Conservation (phyloP, 768 basidiomycete species). For the Boletus sp. region DNA sequence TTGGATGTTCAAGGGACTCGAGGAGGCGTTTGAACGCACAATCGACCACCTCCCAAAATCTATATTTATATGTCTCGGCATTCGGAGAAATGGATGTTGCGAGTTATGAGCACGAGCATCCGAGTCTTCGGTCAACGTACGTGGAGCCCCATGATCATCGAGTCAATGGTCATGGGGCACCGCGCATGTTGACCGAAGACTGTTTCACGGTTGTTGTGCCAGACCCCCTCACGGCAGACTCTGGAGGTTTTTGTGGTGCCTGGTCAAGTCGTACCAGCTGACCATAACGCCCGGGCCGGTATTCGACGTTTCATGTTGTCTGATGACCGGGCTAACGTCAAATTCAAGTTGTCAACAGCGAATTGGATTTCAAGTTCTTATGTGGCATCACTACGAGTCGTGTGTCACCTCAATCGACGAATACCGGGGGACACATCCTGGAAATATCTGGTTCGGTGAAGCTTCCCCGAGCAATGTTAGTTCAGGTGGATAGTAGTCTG, state of each 20-base stretch:
- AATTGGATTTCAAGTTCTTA: background rate
- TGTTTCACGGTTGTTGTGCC: background rate
- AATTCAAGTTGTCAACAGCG: background rate
- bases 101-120: background rate
- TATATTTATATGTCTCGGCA: slow-evolving; percentile 1
- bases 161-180: background rate
- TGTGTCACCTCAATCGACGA: background rate
- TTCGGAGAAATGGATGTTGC: background rate
- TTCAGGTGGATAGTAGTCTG: too few species aligned
- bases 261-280: too few species aligned
- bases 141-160: too few species aligned
- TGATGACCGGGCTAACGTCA: too few species aligned
- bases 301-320: too few species aligned
- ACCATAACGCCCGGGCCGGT: background rate
- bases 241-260: too few species aligned
- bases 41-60: background rate
- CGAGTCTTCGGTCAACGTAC: too few species aligned
- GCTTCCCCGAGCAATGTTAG: too few species aligned
- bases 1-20: background rate
- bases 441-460: too few species aligned
- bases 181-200: background rate
- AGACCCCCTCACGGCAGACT: background rate
- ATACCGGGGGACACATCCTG: too few species aligned
- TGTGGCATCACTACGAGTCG: background rate
- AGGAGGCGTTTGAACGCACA: background rate